phyloP scores from a whole-genome alignment of 306 rosid genomes.

The Pterocarpus santalinus region DNA sequence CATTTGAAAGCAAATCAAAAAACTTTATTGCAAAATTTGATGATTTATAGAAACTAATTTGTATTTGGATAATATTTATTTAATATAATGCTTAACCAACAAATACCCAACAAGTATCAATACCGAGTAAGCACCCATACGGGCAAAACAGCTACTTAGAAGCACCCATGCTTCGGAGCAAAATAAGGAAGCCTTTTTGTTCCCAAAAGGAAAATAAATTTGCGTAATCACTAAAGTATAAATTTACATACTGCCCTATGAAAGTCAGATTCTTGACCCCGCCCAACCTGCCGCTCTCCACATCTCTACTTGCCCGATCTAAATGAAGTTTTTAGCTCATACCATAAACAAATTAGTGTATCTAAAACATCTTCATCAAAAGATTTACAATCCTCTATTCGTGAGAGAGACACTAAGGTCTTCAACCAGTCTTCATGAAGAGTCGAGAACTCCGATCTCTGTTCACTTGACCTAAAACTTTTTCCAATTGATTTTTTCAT shows the following conservation, averaged over 20 bases:
- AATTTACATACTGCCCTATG: conserved; percentile 32
- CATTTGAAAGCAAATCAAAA: too few species aligned
- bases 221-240: conserved; percentile 1
- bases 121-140: too few species aligned
- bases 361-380: conserved; percentile 71
- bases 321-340: conserved; percentile 68
- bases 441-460: conserved; percentile 85
- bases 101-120: too few species aligned
- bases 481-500: conserved; percentile 74
- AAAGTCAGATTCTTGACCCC: conserved; percentile 14
- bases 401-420: conserved; percentile 63
- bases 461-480: conserved; percentile 74
- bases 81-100: too few species aligned
- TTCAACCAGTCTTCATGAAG: conserved; percentile 94
- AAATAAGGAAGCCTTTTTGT: background rate
- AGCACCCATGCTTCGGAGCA: too few species aligned
- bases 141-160: too few species aligned
- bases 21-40: too few species aligned
- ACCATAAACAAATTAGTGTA: conserved; percentile 77
- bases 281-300: background rate
- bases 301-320: conserved; percentile 51
- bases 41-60: too few species aligned
- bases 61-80: too few species aligned
- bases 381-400: conserved; percentile 45
- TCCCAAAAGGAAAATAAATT: conserved; percentile 9